A percentile compares a stretch with the other conserved stretches of the same genome.
These are phyloP conservation scores for Daldinia loculata DNA, from an alignment of 495 filamentous ascomycete genomes.

Conservation along the genomic window DNA sequence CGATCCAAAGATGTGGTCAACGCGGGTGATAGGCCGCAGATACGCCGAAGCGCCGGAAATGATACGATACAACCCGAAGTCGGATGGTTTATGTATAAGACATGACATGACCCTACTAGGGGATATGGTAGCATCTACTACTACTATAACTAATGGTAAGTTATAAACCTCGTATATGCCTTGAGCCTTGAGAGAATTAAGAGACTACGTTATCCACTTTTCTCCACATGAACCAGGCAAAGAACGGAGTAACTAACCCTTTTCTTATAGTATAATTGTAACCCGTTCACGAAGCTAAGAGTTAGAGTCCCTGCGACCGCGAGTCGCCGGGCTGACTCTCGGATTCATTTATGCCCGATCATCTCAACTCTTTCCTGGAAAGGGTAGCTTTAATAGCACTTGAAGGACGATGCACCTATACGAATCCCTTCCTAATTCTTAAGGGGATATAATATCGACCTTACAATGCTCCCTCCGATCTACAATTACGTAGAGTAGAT, in stretches of 20 bases:
- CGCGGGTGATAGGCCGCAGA: conserved; percentile 9
- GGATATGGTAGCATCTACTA: conserved; percentile 15
- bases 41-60: conserved; percentile 34
- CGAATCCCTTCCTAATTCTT: neutral
- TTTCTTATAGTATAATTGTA: conserved; percentile 22
- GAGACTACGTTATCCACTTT: neutral
- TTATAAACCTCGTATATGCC: conserved; percentile 1
- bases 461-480: neutral
- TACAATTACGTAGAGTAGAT: neutral
- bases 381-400: neutral
- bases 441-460: neutral
- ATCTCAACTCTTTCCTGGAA: neutral
- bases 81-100: conserved; percentile 54
- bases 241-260: conserved; percentile 9
- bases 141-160: conserved; percentile 34
- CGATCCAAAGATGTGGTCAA: conserved; percentile 27
- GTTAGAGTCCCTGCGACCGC: neutral
- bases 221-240: neutral
- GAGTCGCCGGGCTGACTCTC: conserved; percentile 2
- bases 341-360: neutral
- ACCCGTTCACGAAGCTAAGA: neutral
- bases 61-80: conserved; percentile 52
- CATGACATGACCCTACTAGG: conserved; percentile 26
- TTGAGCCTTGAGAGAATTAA: neutral
- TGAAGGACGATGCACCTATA: neutral